Evolutionary conservation across 208 protist genomes (phyloP), one percentile per base, ranked within the genome.

Genomic region (Trypanosoma rangeli): DNA sequence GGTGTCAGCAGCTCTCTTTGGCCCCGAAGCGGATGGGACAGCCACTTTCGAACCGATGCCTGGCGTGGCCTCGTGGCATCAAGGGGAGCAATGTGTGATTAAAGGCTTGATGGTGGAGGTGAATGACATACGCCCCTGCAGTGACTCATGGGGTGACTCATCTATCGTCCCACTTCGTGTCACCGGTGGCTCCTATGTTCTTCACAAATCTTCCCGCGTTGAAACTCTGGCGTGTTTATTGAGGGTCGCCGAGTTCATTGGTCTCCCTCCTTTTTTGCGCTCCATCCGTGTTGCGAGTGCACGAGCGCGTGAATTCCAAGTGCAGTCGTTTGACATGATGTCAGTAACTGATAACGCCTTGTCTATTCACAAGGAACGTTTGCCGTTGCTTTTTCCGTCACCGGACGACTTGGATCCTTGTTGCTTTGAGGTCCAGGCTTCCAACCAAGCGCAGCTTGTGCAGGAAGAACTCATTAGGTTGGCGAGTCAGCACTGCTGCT

Each of bases 191-290:
- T 52, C 89, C 15, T 95, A 93, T 59, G 78, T 89, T 50, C 39
- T 87, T 52, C 84, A 91, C 5, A 68, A 74, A 48, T 60, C 58
- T 48, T 64, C 71, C 5, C 85, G 90, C 3, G 62, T 64, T 39
- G 60, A 65, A n/a, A 68, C 73, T 1, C 53, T 93, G 64, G 58
- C 73, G 2, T 33, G 26, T 16, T 62, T 95, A 15, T 69, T 95
- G 20, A 68, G 56, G 20, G 81, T 80, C 53, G 82, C 79, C 4
- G 79, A 90, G 65, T 83, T 92, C 49, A 93, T 91, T 67, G 90
- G 90, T 0, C 73, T 95, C n/a, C 90, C 90, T 2, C 82, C 83
- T n/a, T 92, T 95, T 68, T 71, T 95, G 57, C 85, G 90, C 9
- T 93, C 84, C n/a, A 89, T 95, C 54, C 87, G 90, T 8, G 50